phyloP scores from a whole-genome alignment of 371 early-diverging fungal genomes.

The Mucor ambiguus region DNA sequence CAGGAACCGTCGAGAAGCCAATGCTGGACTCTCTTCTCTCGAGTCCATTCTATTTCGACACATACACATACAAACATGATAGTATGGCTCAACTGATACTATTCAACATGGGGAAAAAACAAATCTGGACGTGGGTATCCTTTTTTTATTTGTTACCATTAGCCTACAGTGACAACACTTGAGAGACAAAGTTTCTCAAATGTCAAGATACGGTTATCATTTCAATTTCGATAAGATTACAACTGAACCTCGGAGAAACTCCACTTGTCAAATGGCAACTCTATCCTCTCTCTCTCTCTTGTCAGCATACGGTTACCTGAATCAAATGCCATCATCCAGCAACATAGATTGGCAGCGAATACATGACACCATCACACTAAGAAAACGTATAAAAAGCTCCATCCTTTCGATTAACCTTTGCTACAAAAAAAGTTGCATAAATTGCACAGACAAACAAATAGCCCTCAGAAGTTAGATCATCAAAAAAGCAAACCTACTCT shows the following conservation, averaged over 20 bases:
- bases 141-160: background rate
- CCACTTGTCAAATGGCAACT: conserved; percentile 3
- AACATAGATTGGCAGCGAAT: background rate
- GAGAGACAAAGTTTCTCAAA: background rate
- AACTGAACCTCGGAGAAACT: conserved; percentile 24
- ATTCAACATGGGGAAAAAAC: background rate
- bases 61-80: background rate
- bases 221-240: conserved; percentile 16
- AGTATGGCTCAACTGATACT: background rate
- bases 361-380: background rate
- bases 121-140: background rate
- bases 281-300: background rate
- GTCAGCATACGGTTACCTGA: background rate
- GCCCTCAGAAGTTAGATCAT: background rate
- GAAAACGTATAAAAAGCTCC: background rate
- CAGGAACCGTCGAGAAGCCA: conserved; percentile 2
- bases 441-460: background rate
- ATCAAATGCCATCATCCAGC: background rate
- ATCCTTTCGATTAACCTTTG: background rate
- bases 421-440: background rate
- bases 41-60: background rate
- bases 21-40: background rate
- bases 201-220: conserved; percentile 1
- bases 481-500: background rate
- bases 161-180: background rate